A percentile compares a stretch with the other conserved stretches of the same genome.
phyloP scores from a whole-genome alignment of 2,329 filamentous ascomycete genomes.

The Lecanosticta acicola region DNA sequence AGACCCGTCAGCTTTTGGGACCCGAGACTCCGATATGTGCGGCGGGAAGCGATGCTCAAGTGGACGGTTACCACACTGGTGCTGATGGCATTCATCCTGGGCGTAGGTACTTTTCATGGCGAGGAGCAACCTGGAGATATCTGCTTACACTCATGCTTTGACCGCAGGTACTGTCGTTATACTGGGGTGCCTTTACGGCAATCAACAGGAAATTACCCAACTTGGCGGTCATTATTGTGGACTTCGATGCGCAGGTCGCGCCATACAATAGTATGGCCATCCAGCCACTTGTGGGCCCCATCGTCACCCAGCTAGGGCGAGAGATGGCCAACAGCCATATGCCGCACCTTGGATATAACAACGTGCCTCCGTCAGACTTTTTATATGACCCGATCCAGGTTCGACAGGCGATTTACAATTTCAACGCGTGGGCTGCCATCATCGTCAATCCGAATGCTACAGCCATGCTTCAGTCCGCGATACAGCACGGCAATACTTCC shows the following conservation, averaged over 20 bases:
- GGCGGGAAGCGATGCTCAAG: constrained; percentile 37
- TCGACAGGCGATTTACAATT: constrained; percentile 54
- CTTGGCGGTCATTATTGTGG: constrained; percentile 55
- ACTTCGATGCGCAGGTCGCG: constrained; percentile 53
- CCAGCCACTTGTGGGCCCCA: constrained; percentile 52
- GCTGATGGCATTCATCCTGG: constrained; percentile 52
- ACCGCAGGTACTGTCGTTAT: constrained; percentile 54
- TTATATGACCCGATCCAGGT: constrained; percentile 52
- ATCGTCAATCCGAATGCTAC: constrained; percentile 60
- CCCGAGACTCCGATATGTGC: constrained; percentile 35
- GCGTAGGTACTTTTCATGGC: too few species aligned
- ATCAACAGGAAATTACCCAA: constrained; percentile 45
- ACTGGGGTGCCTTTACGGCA: constrained; percentile 55
- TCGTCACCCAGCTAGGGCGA: constrained; percentile 44
- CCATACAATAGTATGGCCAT: constrained; percentile 42
- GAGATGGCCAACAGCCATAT: constrained; percentile 37
- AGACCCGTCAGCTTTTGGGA: constrained; percentile 44
- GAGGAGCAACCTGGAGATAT: too few species aligned
- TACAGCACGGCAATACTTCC: constrained; percentile 50
- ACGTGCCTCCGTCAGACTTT: constrained; percentile 48
- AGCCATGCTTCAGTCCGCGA: constrained; percentile 50
- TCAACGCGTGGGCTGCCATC: constrained; percentile 55
- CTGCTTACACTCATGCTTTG: too few species aligned
- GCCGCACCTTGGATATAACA: constrained; percentile 47
- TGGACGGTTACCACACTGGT: constrained; percentile 44